Evolutionary conservation across 2,329 filamentous ascomycete genomes (phyloP), one percentile per base, ranked within the genome.

Genomic region (Botryotinia globosa): DNA sequence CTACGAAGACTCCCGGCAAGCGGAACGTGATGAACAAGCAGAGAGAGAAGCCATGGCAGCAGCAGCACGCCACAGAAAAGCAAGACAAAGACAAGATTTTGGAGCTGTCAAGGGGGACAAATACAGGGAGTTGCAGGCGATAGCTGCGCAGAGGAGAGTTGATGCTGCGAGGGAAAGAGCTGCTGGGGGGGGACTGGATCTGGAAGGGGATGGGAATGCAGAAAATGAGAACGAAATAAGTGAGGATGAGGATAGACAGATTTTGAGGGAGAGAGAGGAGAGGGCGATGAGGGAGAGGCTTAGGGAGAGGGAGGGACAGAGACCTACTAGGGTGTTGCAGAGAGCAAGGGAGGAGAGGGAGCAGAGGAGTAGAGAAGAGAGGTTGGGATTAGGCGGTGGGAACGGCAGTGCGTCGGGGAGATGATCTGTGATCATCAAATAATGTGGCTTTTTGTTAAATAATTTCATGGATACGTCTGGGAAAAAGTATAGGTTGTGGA

Each of bases 1-100:
- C 71, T 93, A 92, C 82, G 91, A 93, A 79, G 89, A 91, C 74
- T 83, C 83, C 37, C 81, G 81, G 70, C 79, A 81, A 75, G 76
- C 74, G 0, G 48, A 73, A 37, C 74, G 74, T 42, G 78, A 80
- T 66, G 73, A 76, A 74, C 74, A 73, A 76, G 76, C 56, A 74
- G 73, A 69, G 69, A 2, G 29, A 32, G 54, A 29, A 34, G 45
- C 39, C 34, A 54, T 62, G 18, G 54, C 54, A 25, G 39, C 51
- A 22, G 58, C 45, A 45, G 34, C 48, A 7, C 44, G 44, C 54
- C 34, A 22, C 61, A 44, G 39, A 45, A 63, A 63, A 20, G 44
- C 45, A 58, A 73, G n/a, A 51, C 48, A 68, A 29, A 18, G 42
- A 34, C 25, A n/a, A 29, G 32, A 48, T 39, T 54, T 58, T 61